Evolutionary conservation across 495 filamentous ascomycete genomes (phyloP), one percentile per base, ranked within the genome.

Genomic region (Neurospora sp.): DNA sequence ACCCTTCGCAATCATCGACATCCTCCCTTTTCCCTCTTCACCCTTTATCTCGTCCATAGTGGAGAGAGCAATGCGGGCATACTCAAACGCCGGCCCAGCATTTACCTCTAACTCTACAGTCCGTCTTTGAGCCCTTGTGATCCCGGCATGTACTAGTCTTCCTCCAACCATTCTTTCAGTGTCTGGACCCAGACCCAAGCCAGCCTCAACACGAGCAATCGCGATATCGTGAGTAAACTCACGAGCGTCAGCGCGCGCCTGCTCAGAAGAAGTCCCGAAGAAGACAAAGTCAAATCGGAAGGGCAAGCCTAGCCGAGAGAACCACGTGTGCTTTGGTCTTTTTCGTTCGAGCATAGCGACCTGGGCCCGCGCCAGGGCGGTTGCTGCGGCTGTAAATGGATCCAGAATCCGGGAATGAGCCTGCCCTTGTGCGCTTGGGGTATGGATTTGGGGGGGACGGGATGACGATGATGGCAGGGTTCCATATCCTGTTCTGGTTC

Each of bases 181-280:
- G 40, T 16, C 40, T 5, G 12, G 40, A 16, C 12, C 40, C 4
- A 5, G 41, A 18, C 16, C 41, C 41, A 44, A 9, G 41, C 46
- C 46, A 23, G 46, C 46, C 49, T 14, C 5, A 1, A 0, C 0
- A 54, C 49, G 49, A 27, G 11, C 4, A 54, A 0, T 0, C 5
- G 11, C 10, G 14, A 54, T 23, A 3, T 0, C 5, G 0, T 12
- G 2, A 14, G 1, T 11, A 27, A 0, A 54, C 14, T 0, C 54
- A 1, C 54, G 27, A 35, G 54, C 54, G 1, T 6, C 6, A 35
- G 2, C 23, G 0, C 5, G 54, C 1, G 12, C 54, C 0, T 60
- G 0, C 2, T 2, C 0, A 27, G 27, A 18, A 16, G 27, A 35
- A 66, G 6, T 16, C 0, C 54, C 54, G 5, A 66, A 66, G 27